A percentile compares a stretch with the other conserved stretches of the same genome.
phyloP scores from a whole-genome alignment of 495 filamentous ascomycete genomes.

The Ramalina peruviana region DNA sequence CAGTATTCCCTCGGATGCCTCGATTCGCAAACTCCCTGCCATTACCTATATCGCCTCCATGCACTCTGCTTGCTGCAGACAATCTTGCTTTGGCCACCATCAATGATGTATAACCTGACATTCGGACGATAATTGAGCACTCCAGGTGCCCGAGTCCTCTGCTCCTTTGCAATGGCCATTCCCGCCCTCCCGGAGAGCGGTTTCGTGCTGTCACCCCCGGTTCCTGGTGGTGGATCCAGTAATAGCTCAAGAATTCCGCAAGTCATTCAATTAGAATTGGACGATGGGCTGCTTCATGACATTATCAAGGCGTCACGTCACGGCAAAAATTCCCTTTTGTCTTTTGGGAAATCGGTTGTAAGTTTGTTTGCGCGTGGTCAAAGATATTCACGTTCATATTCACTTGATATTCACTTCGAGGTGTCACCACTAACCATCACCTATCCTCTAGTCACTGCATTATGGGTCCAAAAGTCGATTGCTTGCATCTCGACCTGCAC shows the following conservation, averaged over 20 bases:
- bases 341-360: constrained; percentile 42
- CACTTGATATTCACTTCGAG: constrained; percentile 17
- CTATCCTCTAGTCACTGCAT: constrained; percentile 29
- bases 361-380: constrained; percentile 19
- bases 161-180: constrained; percentile 20
- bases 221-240: constrained; percentile 14
- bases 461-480: constrained; percentile 38
- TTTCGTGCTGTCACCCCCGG: constrained; percentile 30
- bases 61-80: too few species aligned
- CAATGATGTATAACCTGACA: too few species aligned
- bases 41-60: too few species aligned
- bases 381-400: constrained; percentile 1
- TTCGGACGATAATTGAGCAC: too few species aligned
- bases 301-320: constrained; percentile 52
- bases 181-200: constrained; percentile 34
- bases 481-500: constrained; percentile 33
- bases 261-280: constrained; percentile 51
- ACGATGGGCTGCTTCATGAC: constrained; percentile 51
- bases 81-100: too few species aligned
- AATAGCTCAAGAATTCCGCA: constrained; percentile 20
- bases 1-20: too few species aligned
- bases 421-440: constrained; percentile 27
- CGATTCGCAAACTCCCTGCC: too few species aligned
- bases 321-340: constrained; percentile 45
- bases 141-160: too few species aligned